Conservation (phyloP, 768 basidiomycete genomes). For the Galerina marginata region DNA sequence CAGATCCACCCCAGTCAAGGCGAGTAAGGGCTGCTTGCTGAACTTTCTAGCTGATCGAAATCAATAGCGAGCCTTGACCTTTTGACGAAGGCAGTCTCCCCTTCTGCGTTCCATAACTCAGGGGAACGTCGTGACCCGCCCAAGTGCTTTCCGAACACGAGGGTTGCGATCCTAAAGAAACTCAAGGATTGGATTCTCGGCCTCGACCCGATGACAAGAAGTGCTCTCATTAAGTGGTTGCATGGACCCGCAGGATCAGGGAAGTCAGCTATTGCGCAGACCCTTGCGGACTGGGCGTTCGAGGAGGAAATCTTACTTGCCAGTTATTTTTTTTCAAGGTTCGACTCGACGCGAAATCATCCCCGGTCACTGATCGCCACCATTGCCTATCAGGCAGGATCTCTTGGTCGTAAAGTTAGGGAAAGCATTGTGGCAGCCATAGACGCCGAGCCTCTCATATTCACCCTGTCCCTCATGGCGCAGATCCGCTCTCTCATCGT, state of each 20-base stretch:
- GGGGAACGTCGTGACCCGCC: constrained; percentile 9
- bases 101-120: constrained; percentile 15
- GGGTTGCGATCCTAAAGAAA: constrained; percentile 12
- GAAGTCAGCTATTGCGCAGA: constrained; percentile 12
- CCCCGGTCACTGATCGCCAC: neutral
- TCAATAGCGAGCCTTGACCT: neutral
- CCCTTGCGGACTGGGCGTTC: constrained; percentile 7
- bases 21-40: too few species aligned
- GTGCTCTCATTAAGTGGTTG: constrained; percentile 5
- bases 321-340: constrained; percentile 15
- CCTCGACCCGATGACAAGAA: neutral
- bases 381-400: neutral
- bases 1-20: too few species aligned
- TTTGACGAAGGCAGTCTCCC: neutral
- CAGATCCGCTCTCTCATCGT: neutral
- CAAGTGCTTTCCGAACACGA: constrained; percentile 4
- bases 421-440: neutral
- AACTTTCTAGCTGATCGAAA: neutral
- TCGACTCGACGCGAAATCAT: constrained; percentile 1
- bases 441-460: neutral
- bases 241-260: constrained; percentile 15
- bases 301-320: constrained; percentile 5
- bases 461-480: neutral
- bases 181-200: constrained; percentile 3
- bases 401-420: neutral